Percentiles rank a stretch among this genome's conserved stretches.
Conservation (phyloP, 257 asterid genomes). For the Solanum infundibuliforme region DNA sequence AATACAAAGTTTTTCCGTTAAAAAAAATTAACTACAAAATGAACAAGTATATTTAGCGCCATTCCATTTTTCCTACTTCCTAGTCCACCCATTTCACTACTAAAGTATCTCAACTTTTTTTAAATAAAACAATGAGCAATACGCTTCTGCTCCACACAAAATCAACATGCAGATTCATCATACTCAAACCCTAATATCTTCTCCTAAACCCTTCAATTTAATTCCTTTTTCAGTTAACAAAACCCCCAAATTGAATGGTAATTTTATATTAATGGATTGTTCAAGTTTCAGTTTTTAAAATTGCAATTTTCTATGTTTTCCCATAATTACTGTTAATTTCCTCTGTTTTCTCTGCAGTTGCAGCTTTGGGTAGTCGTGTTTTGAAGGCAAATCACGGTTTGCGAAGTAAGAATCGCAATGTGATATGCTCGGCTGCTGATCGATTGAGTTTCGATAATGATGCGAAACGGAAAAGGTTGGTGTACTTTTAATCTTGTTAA, state of each 20-base stretch:
- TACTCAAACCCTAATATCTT: slow-evolving; percentile 20
- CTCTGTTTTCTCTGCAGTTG: not conserved
- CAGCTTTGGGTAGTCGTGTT: not conserved
- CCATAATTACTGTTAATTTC: not conserved
- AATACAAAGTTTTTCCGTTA: too few relatives aligned
- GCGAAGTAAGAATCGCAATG: not conserved
- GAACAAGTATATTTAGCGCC: slow-evolving; percentile 17
- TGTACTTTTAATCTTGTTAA: not conserved
- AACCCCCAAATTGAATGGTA: slow-evolving; percentile 21
- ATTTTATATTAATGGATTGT: not conserved
- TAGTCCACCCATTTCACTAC: slow-evolving; percentile 34
- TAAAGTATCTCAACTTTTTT: not conserved
- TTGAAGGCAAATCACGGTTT: not conserved
- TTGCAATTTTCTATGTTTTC: too few relatives aligned
- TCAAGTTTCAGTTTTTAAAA: not conserved
- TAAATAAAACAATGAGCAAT: not conserved
- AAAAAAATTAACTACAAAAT: too few relatives aligned
- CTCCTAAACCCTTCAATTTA: slow-evolving; percentile 9
- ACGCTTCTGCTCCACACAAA: not conserved
- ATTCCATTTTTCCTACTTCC: slow-evolving; percentile 3
- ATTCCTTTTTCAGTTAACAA: not conserved
- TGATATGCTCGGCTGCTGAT: not conserved
- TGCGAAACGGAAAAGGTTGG: not conserved
- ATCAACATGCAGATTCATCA: slow-evolving; percentile 20
- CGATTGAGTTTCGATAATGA: not conserved